A percentile compares a stretch with the other conserved stretches of the same genome.
phyloP scores from a whole-genome alignment of 768 basidiomycete genomes.

The Pleurotus tuber-regium region DNA sequence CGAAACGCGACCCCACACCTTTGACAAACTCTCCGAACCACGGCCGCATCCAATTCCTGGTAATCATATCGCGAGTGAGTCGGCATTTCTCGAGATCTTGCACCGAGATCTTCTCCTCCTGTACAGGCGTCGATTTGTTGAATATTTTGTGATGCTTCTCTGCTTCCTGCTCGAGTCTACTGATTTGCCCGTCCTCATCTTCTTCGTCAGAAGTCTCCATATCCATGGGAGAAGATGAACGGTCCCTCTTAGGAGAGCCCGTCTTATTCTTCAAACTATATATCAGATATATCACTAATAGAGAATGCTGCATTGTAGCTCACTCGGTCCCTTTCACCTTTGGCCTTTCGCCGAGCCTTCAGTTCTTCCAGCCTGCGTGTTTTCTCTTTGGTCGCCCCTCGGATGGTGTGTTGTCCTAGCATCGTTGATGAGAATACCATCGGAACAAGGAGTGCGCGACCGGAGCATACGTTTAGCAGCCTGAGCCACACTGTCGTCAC shows the following conservation, averaged over 20 bases:
- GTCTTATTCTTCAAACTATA: conserved; percentile 37
- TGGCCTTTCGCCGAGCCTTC: conserved; percentile 83
- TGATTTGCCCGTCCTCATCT: conserved; percentile 83
- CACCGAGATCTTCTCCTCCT: conserved; percentile 49
- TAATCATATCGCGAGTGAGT: conserved; percentile 68
- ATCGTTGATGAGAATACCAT: conserved; percentile 4
- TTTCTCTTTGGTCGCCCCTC: conserved; percentile 81
- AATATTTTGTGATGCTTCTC: conserved; percentile 55
- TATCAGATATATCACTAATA: conserved; percentile 10
- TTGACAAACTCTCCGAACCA: conserved; percentile 86
- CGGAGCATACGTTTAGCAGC: conserved; percentile 70
- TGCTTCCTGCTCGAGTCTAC: conserved; percentile 71
- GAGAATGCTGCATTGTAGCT: conserved; percentile 16
- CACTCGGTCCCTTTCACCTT: conserved; percentile 85
- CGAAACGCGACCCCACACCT: conserved; percentile 43
- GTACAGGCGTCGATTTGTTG: conserved; percentile 39
- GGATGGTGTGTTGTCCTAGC: conserved; percentile 69
- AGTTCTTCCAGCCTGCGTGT: conserved; percentile 77
- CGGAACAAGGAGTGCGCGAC: neutral
- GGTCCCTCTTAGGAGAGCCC: conserved; percentile 63
- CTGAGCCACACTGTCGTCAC: conserved; percentile 59
- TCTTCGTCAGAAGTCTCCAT: conserved; percentile 86
- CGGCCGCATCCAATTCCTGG: conserved; percentile 67
- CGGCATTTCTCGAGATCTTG: conserved; percentile 60
- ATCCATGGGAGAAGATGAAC: conserved; percentile 79